Percentiles rank a stretch among this genome's conserved stretches.
phyloP scores from a whole-genome alignment of 257 asterid genomes.

The Nicotiana paniculata region DNA sequence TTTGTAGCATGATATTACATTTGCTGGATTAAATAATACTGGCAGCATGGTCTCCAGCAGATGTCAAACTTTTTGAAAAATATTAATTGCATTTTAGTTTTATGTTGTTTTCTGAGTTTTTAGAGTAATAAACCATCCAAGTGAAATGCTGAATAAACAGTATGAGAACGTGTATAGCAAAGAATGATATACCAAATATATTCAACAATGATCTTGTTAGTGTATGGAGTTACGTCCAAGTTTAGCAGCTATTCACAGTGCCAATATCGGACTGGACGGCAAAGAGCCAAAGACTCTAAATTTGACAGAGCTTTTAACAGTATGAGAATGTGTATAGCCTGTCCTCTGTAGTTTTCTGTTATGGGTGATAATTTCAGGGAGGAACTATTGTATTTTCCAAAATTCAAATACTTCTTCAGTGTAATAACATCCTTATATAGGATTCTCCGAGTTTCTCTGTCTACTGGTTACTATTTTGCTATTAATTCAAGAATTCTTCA shows the following conservation, averaged over 20 bases:
- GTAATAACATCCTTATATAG: too few relatives aligned
- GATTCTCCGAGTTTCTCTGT: too few relatives aligned
- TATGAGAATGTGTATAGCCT: background rate
- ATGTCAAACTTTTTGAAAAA: too few relatives aligned
- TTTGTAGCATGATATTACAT: too few relatives aligned
- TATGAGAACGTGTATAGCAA: background rate
- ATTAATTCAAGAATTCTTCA: too few relatives aligned
- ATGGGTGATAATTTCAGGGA: too few relatives aligned
- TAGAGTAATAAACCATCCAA: background rate
- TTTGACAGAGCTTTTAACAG: conserved; percentile 47
- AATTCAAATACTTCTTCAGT: too few relatives aligned
- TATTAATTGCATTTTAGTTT: background rate
- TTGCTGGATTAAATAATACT: too few relatives aligned
- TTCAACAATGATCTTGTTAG: conserved; percentile 88
- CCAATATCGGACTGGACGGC: conserved; percentile 53
- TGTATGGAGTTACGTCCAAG: conserved; percentile 72
- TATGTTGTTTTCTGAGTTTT: background rate
- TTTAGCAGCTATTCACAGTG: conserved; percentile 85
- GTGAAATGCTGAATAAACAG: background rate
- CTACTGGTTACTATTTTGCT: too few relatives aligned
- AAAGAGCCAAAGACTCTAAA: conserved; percentile 36
- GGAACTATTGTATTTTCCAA: too few relatives aligned
- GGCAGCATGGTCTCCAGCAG: too few relatives aligned
- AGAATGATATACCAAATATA: conserved; percentile 60
- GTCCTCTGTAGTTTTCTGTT: too few relatives aligned